Conservation (phyloP, 345 rosid species). For the Angophora floribunda region DNA sequence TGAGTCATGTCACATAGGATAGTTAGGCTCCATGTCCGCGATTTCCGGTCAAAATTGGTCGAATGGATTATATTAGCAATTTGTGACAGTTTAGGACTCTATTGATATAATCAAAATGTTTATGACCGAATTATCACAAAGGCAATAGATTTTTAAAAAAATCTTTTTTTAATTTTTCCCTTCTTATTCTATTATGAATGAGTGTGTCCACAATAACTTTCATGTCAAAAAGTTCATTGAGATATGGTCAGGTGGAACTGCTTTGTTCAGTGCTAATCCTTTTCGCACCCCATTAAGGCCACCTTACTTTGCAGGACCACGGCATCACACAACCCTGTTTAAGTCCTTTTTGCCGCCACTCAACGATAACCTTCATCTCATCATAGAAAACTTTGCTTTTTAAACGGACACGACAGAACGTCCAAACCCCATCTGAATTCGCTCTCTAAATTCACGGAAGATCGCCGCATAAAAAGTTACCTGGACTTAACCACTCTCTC, state of each 20-base stretch:
- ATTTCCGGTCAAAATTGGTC: not conserved
- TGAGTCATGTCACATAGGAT: not conserved
- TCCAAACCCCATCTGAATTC: not conserved
- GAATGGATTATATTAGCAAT: not conserved
- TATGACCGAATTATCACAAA: not conserved
- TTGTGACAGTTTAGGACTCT: not conserved
- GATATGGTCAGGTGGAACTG: not conserved
- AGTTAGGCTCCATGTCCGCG: accelerated
- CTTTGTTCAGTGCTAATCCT: not conserved
- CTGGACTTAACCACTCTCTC: not conserved
- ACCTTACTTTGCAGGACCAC: not conserved
- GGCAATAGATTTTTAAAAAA: too few relatives aligned
- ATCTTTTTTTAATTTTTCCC: too few relatives aligned
- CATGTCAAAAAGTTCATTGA: not conserved
- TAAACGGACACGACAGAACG: not conserved
- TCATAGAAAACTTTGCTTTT: not conserved
- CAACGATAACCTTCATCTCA: not conserved
- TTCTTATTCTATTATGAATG: not conserved
- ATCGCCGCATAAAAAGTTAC: not conserved
- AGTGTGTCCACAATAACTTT: not conserved
- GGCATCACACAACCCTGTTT: not conserved
- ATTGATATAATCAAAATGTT: too few relatives aligned
- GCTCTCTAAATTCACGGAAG: not conserved
- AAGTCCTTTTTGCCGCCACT: not conserved
- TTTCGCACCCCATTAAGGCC: not conserved